phyloP scores from a whole-genome alignment of 1,284 basidiomycete species.

The Porogramme epimiltina region DNA sequence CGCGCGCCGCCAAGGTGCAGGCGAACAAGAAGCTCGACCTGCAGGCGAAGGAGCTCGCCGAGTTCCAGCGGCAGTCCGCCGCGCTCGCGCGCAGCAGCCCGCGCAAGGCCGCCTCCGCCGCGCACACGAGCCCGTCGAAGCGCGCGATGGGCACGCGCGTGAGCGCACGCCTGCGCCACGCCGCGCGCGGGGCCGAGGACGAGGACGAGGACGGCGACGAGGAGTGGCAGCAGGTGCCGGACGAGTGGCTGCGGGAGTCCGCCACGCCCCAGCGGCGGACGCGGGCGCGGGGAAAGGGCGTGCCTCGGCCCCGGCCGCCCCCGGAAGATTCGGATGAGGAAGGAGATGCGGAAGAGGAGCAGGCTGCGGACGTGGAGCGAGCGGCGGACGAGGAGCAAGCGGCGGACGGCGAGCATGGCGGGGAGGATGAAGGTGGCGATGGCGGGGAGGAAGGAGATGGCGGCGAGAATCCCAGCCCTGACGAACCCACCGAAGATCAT shows the following conservation, averaged over 20 bases:
- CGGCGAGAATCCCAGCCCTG: constrained; percentile 18
- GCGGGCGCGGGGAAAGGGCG: constrained; percentile 13
- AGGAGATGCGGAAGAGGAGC: constrained; percentile 5
- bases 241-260: constrained; percentile 63
- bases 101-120: constrained; percentile 11
- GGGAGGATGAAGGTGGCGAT: constrained; percentile 8
- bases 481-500: constrained; percentile 7
- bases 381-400: not conserved
- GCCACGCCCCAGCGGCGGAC: constrained; percentile 10
- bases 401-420: constrained; percentile 18
- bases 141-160: constrained; percentile 58
- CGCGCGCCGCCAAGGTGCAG: constrained; percentile 67
- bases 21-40: constrained; percentile 68
- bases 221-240: constrained; percentile 78
- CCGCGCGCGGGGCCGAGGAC: constrained; percentile 42
- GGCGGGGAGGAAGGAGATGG: constrained; percentile 13
- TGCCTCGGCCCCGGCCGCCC: not conserved
- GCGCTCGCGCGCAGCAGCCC: constrained; percentile 15
- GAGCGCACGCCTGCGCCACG: constrained; percentile 56
- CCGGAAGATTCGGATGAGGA: constrained; percentile 1
- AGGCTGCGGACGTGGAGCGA: not conserved
- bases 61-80: constrained; percentile 54
- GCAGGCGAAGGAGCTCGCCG: constrained; percentile 69
- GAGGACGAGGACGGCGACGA: constrained; percentile 45
- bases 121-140: constrained; percentile 20